Percentiles rank a stretch among this genome's conserved stretches.
Evolutionary conservation across 148 eudicot species (phyloP).

Genomic region (Silene uniflora): DNA sequence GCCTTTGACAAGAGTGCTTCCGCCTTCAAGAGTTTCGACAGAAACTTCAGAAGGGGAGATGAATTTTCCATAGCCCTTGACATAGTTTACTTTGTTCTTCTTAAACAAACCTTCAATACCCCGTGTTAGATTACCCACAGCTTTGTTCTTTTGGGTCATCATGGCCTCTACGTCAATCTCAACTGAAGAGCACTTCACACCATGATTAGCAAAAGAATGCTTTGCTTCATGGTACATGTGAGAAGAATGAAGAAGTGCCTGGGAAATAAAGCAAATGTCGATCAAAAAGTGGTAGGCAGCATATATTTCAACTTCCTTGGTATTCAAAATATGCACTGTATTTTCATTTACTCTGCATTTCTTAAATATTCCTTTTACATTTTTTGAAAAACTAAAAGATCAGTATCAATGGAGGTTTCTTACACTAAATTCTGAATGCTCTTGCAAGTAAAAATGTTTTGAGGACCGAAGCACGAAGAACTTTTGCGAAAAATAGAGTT

Average conservation of each 20-base stretch:
- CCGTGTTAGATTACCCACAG: slow-evolving; percentile 57
- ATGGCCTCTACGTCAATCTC: slow-evolving; percentile 87
- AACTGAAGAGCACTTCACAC: slow-evolving; percentile 60
- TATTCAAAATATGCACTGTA: too few species aligned
- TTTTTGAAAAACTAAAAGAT: too few species aligned
- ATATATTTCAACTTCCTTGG: too few species aligned
- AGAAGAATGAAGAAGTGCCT: slow-evolving; percentile 95
- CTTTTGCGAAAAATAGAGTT: too few species aligned
- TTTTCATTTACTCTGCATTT: too few species aligned
- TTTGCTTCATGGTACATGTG: slow-evolving; percentile 96
- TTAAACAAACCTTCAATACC: slow-evolving; percentile 93
- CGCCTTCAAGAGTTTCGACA: slow-evolving; percentile 77
- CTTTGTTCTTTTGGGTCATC: slow-evolving; percentile 92
- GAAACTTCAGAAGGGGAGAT: slow-evolving; percentile 80
- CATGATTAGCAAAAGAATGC: slow-evolving; percentile 76
- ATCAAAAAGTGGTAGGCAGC: background rate
- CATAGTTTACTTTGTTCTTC: slow-evolving; percentile 94
- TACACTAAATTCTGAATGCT: too few species aligned
- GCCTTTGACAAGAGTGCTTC: slow-evolving; percentile 69
- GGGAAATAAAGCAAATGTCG: background rate
- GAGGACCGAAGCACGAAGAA: too few species aligned
- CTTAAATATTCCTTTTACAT: too few species aligned
- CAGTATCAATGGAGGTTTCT: too few species aligned
- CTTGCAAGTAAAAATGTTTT: too few species aligned
- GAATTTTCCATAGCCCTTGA: slow-evolving; percentile 84